Base-by-base conservation (phyloP, 495 filamentous ascomycete species). In the Glonium stellatum region DNA sequence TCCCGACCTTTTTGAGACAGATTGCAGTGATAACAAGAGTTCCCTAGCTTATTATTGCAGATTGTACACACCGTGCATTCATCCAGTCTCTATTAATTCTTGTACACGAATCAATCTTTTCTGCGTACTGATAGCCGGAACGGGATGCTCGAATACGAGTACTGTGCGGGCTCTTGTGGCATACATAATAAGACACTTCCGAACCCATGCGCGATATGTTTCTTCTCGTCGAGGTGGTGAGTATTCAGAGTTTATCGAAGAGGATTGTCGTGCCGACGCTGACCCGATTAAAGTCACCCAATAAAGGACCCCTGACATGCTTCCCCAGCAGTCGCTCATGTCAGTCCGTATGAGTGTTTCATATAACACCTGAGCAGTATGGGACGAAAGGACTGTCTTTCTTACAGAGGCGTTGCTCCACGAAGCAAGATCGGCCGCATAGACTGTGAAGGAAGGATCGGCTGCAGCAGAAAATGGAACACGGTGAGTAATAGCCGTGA, bases 231-330 rank as follows among this genome's bases (percentile, higher is more conserved):
- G 41, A 10, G 22, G 36, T 5, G 56, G 51, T 23, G 22, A n/a
- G 0, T 49, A 44, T n/a, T 6, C 5, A 25, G 57, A 59, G 9
- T 55, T 46, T 31, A 62, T 11, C 4, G n/a, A 11, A 1, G 47
- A 50, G 3, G 5, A 18, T 11, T 3, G 3, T 11, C 47, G n/a
- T 11, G 47, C 4, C 21, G 5, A 11, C 4, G 63, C 63, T 1
- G 63, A 58, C 12, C 66, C 66, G 18, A 69, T 54, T 0, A 46
- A 6, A 23, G 41, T 15, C 4, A 59, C 55, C 59, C 63, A 69
- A 53, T 60, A 64, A 11, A 66, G 50, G 18, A 66, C 63, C 12
- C 66, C 66, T 1, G 59, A 48, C 56, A 69, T 59, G 34, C 36
- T 36, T 39, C 52, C 56, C 66, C 66, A 69, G 15, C 63, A 21